Evolutionary conservation across 2,329 filamentous ascomycete genomes (phyloP), one percentile per base, ranked within the genome.

Genomic region (Colletotrichum sojae): DNA sequence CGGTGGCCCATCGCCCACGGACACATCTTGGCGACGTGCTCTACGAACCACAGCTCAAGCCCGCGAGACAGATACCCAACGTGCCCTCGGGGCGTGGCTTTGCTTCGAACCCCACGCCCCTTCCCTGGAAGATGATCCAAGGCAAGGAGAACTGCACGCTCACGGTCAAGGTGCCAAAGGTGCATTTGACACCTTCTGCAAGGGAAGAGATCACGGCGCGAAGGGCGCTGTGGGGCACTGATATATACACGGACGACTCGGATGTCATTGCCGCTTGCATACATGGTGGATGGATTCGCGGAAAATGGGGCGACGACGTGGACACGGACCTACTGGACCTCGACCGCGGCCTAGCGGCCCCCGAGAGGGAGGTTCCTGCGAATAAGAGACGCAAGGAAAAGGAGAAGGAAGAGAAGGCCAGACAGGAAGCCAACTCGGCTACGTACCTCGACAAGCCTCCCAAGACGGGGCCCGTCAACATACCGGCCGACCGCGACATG

Each of bases 241-340:
- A 97, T 45, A 88, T 99, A 6, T 98, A 98, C 77, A 97, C 94
- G 0, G 96, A 99, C 74, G 96, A 99, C 79, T 97, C 94, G 0
- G 96, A 99, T 76, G 90, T 96, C 0, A 88, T 99, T 25, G 95
- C 94, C 0, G 95, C 95, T 2, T 95, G 95, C 69, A 95, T 99
- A 53, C 96, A 99, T 78, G 91, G 91, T 2, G 96, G 96, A 4
- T 98, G 94, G 90, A 92, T 99, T 73, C 90, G 91, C 49, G 95
- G 95, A 40, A 94, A 95, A 74, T 97, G 95, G 92, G 85, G 90
- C 5, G 90, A 94, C 6, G 92, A 94, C 43, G 88, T 96, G 1
- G 92, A 96, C 73, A 84, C 89, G 1, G 83, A 85, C 13, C 83
- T 95, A 80, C 84, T 97, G 12, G 88, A 88, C 18, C 79, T 90